Evolutionary conservation across 306 rosid genomes (phyloP).

Genomic region (Pueraria montana): DNA sequence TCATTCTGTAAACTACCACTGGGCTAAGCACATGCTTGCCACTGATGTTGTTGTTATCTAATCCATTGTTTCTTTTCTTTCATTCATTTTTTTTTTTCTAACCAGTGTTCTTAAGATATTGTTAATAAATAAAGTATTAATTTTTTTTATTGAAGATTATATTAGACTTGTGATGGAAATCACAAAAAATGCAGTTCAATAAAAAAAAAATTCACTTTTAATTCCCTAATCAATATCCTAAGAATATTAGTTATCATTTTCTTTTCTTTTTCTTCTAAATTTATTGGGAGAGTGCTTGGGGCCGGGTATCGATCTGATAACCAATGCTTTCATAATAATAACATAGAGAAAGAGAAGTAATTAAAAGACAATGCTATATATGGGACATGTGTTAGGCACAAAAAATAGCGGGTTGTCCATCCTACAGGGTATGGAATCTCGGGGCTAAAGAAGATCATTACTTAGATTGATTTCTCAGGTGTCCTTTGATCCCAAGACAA

Average conservation of each 20-base stretch:
- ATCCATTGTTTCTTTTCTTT: neutral
- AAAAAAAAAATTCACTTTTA: too few species aligned
- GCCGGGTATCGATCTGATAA: neutral
- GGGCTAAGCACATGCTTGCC: constrained; percentile 72
- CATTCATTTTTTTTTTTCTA: neutral
- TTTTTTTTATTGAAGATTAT: too few species aligned
- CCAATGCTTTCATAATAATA: constrained; percentile 40
- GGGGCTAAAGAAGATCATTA: constrained; percentile 43
- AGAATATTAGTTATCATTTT: too few species aligned
- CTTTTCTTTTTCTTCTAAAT: neutral
- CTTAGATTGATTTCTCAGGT: constrained; percentile 60
- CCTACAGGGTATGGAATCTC: constrained; percentile 51
- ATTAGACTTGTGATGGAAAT: too few species aligned
- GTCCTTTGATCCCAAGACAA: constrained; percentile 61
- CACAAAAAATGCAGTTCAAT: too few species aligned
- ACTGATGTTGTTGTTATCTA: constrained; percentile 42
- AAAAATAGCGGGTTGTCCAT: constrained; percentile 41
- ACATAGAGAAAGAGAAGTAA: constrained; percentile 2
- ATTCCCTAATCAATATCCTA: too few species aligned
- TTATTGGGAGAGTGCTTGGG: neutral
- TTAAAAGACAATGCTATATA: constrained; percentile 32
- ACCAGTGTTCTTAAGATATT: neutral
- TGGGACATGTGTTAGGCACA: constrained; percentile 57
- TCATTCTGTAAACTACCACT: constrained; percentile 54
- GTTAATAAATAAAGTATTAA: too few species aligned